Conservation (phyloP, 768 basidiomycete genomes). For the Neoboletus magnificus region DNA sequence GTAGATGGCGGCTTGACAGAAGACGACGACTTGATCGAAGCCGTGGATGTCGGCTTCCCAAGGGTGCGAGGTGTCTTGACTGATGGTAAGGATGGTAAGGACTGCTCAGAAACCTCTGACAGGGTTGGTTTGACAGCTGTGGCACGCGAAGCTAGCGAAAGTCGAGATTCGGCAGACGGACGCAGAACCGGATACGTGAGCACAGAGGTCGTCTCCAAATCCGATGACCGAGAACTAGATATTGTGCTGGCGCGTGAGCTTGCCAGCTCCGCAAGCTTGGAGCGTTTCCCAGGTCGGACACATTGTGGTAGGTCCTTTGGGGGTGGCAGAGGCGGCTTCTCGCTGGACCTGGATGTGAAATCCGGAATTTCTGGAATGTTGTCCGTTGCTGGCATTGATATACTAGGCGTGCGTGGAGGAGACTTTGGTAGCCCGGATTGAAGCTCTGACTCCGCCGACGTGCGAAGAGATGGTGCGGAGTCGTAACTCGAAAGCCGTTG, state of each 20-base stretch:
- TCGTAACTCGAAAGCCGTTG: conserved; percentile 57
- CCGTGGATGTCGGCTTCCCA: conserved; percentile 11
- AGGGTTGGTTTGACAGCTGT: conserved; percentile 12
- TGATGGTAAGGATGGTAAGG: conserved; percentile 8
- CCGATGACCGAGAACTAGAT: conserved; percentile 53
- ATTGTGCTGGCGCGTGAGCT: conserved; percentile 57
- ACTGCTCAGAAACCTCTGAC: conserved; percentile 20
- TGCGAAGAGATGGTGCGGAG: conserved; percentile 51
- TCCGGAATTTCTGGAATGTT: conserved; percentile 57
- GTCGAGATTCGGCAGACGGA: conserved; percentile 57
- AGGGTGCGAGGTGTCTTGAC: conserved; percentile 24
- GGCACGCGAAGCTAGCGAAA: conserved; percentile 29
- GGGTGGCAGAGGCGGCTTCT: conserved; percentile 24
- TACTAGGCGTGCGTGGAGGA: conserved; percentile 41
- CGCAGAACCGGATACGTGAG: conserved; percentile 70
- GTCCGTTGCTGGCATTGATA: conserved; percentile 43
- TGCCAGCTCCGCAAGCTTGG: conserved; percentile 67
- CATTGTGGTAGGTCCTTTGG: conserved; percentile 23
- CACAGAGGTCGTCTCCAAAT: conserved; percentile 55
- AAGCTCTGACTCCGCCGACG: conserved; percentile 37
- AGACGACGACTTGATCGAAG: conserved; percentile 27
- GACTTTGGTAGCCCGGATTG: conserved; percentile 34
- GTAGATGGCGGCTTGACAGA: conserved; percentile 26
- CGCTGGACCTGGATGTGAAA: conserved; percentile 45
- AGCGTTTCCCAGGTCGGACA: conserved; percentile 41